Evolutionary conservation across 2,329 filamentous ascomycete genomes (phyloP), one percentile per base, ranked within the genome.

Genomic region (Diaporthe longicolla): DNA sequence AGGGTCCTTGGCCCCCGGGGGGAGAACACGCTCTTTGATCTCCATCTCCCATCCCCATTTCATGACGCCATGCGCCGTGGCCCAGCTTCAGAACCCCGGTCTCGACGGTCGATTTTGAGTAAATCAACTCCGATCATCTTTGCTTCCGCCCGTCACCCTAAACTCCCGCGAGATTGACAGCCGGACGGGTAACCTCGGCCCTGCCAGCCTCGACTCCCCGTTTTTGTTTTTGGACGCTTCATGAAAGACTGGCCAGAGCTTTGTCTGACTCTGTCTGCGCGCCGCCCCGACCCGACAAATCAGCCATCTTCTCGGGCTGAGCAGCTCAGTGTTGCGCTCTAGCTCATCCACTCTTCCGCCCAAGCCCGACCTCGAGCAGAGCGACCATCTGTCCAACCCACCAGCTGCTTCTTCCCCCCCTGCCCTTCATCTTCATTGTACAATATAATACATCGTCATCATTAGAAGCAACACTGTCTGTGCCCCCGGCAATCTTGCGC

Each of bases 51-150:
- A 59, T 70, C 52, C 52, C 55, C 68, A 59, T 70, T 69, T 69
- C 71, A 66, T 72, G 71, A 72, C 71, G 71, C 71, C 71, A 72
- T 71, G 35, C 57, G 35, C 57, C 58, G 57, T 63, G 57, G 57
- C 57, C 70, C 58, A 71, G 48, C 57, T 63, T 32, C 70, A 52
- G 59, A 54, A 55, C 40, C 66, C 66, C 35, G 54, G 37, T 26
- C 21, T 21, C 35, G 13, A 54, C 35, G 58, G 45, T 63, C n/a
- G 11, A 29, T 68, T 29, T 29, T 54, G 45, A 40, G n/a, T 54
- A n/a, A 26, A 13, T 54, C 6, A 5, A 54, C 48, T 54, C 63
- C 63, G 45, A 9, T 24, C 21, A 52, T 40, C 48, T 54, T 29
- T 40, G 32, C 29, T 40, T 37, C 45, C 63, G 61, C 29, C 61